Base-by-base conservation (phyloP, 805 yeast species). In the Saccharomycopsis sp. region DNA sequence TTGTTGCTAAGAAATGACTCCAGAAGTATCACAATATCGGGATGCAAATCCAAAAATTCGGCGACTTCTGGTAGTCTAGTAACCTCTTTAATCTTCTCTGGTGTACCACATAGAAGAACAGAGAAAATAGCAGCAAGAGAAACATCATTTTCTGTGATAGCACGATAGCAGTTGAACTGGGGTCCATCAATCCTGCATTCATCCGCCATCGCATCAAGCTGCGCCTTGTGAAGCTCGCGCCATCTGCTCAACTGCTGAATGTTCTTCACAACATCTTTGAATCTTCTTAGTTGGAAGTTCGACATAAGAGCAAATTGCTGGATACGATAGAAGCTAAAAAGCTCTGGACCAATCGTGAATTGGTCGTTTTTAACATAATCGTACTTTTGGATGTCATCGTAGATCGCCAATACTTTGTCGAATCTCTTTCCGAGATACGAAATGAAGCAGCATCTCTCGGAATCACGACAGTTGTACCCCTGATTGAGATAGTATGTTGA, bases 1-100 rank as follows among this genome's bases (percentile, higher is more conserved):
- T 65, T 62, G 12, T 74, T 72, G 18, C 57, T 62, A 3, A 56
- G 63, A 41, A 69, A 59, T 12, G 64, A 56, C 2, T 72, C 66
- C 34, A 66, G 58, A 15, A 67, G 46, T 0, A 64, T 21, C 0
- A 58, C 34, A 18, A 68, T 64, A 2, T 57, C 61, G 1, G 58
- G 57, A 14, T 66, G 61, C 5, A 65, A 56, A 18, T 62, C 50
- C 1, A 63, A 55, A 12, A 64, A 60, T 48, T 50, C 3, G 67
- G 60, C 47, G 8, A 48, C 23, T 18, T 20, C 24, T 12, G 12
- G 18, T 15, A 9, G 0, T 7, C 47, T 40, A 7, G 34, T 1
- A 15, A 34, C 16, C 16, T 29, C 23, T 20, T 20, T 52, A 15
- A 52, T 51, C 1, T 48, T 41, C 44, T 46, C 34, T 15, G 37